Base-by-base conservation (phyloP, 495 filamentous ascomycete species). In the Talaromyces proteolyticus region DNA sequence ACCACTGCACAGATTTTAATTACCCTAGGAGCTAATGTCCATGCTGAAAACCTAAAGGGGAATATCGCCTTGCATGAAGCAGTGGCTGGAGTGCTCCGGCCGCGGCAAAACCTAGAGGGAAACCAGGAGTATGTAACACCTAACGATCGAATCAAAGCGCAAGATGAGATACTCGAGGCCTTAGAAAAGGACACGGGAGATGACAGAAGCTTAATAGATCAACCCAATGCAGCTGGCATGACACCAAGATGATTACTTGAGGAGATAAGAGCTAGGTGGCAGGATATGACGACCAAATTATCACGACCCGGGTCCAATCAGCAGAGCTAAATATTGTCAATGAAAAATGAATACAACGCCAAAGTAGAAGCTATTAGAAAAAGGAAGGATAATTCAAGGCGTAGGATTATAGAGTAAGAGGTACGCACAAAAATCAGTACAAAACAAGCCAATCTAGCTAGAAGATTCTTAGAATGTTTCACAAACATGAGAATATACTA, bases 51-150 rank as follows among this genome's bases (percentile, higher is more conserved):
- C 42, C 7, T 10, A 1, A 18, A 47, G 8, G 47, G 55, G 17
- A 49, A 56, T 20, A 61, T 55, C 1, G 42, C 55, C 6, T 53
- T 61, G 7, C 58, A 57, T 43, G 34, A 38, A 34, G 48, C 39
- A 14, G 42, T 19, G 37, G 6, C 6, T 5, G 21, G 47, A 12
- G 18, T 40, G 16, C 19, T 49, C 17, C 19, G 20, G 12, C 6
- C 34, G 6, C 34, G 18, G 14, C 12, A 40, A 22, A 21, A 34
- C 34, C 41, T 20, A 38, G 29, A 54, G 45, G 42, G 47, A 21
- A 54, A 34, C 41, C 42, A 50, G 29, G 18, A 46, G 22, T 17
- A 36, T 26, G 41, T 51, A 14, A 49, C 41, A 41, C 41, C 53
- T 24, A 47, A 3, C 40, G 41, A 46, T n/a, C 26, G 16, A 29